A percentile compares a stretch with the other conserved stretches of the same genome.
These are phyloP conservation scores for Baudoinia panamericana DNA, from an alignment of 495 filamentous ascomycete genomes.

Conservation along the genomic window DNA sequence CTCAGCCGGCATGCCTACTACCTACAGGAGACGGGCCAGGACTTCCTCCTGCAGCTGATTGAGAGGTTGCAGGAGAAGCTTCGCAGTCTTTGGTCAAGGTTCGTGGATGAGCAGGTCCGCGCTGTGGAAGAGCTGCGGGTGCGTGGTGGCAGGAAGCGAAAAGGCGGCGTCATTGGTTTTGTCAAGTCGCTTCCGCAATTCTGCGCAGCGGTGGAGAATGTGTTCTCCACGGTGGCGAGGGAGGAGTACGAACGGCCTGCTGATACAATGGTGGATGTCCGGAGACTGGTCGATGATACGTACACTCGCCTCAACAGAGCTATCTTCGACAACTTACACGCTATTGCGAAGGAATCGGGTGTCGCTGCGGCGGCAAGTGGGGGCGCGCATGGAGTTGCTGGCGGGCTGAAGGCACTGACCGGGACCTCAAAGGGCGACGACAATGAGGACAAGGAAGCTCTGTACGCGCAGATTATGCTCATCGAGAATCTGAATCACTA, in stretches of 20 bases:
- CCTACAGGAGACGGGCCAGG: constrained; percentile 78
- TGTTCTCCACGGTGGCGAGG: constrained; percentile 46
- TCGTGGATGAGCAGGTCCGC: constrained; percentile 86
- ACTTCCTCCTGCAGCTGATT: constrained; percentile 67
- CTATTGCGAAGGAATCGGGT: constrained; percentile 88
- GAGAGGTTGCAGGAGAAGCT: constrained; percentile 69
- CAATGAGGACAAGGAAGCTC: constrained; percentile 82
- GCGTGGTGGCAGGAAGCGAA: constrained; percentile 95
- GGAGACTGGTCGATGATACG: constrained; percentile 68
- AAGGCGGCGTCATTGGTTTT: constrained; percentile 87
- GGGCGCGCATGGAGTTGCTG: constrained; percentile 25
- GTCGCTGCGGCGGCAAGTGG: constrained; percentile 32
- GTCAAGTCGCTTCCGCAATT: constrained; percentile 87
- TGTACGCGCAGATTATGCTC: constrained; percentile 92
- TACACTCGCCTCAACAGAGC: constrained; percentile 82
- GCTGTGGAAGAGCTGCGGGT: constrained; percentile 98
- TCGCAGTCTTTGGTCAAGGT: constrained; percentile 65
- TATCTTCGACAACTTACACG: constrained; percentile 93
- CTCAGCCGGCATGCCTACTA: constrained; percentile 58
- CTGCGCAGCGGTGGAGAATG: constrained; percentile 64
- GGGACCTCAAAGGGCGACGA: no score
- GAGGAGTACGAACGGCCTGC: constrained; percentile 36
- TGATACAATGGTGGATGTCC: constrained; percentile 35
- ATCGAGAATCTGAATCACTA: constrained; percentile 99
- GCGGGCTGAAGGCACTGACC: constrained; percentile 20